Conservation (phyloP, 2,329 filamentous ascomycete genomes). For the Botrytis fabae region DNA sequence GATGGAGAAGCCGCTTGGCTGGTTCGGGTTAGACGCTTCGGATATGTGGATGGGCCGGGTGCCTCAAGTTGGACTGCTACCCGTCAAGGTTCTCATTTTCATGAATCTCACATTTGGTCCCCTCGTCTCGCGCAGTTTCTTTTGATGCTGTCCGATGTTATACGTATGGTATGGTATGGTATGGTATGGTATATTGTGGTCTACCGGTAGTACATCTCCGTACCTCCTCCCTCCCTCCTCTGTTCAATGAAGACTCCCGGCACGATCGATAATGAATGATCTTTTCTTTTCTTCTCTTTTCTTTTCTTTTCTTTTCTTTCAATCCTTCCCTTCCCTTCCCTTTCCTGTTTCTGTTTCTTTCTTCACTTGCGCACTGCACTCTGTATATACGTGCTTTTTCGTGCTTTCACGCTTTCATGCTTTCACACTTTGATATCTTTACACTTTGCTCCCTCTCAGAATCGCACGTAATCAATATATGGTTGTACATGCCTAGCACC, state of each 20-base stretch:
- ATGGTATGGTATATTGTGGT: background rate
- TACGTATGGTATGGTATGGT: too few relatives aligned
- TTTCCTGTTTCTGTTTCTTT: background rate
- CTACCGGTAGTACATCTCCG: background rate
- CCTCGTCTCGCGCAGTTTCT: background rate
- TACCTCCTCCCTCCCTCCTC: conserved; percentile 1
- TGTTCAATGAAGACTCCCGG: background rate
- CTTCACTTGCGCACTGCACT: background rate
- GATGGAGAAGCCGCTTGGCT: background rate
- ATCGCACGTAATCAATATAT: background rate
- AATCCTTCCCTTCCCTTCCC: background rate
- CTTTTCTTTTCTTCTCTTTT: background rate
- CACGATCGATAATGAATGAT: too few relatives aligned
- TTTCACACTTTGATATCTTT: background rate
- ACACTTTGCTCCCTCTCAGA: background rate
- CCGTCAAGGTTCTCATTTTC: conserved; percentile 19
- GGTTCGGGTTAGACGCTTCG: background rate
- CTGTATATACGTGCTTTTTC: too few relatives aligned
- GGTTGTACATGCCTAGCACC: background rate
- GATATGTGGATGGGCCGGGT: background rate
- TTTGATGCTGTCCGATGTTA: background rate
- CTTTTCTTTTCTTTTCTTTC: background rate
- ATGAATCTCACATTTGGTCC: background rate
- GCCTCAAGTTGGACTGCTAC: background rate
- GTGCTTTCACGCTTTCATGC: background rate